phyloP scores from a whole-genome alignment of 2,329 filamentous ascomycete genomes.

The Tricladium varicosporioides region DNA sequence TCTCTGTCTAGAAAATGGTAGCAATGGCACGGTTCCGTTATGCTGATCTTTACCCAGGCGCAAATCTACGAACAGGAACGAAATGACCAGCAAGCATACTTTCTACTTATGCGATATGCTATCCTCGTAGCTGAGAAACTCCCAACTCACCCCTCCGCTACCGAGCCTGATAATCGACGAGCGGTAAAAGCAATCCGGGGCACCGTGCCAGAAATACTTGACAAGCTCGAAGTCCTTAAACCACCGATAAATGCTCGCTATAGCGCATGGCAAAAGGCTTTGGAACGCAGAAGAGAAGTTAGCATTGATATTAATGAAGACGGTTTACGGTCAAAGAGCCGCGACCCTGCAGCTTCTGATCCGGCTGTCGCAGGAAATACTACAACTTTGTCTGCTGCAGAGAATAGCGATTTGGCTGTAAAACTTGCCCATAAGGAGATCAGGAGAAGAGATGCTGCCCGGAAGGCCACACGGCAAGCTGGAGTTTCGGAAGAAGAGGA shows the following conservation, averaged over 20 bases:
- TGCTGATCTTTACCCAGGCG: conserved; percentile 52
- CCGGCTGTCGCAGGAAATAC: conserved; percentile 58
- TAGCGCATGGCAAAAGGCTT: conserved; percentile 60
- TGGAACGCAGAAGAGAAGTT: conserved; percentile 39
- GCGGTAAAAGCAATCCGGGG: conserved; percentile 56
- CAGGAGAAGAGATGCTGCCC: conserved; percentile 60
- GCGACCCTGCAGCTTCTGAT: conserved; percentile 49
- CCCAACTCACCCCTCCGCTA: conserved; percentile 72
- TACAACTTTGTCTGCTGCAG: conserved; percentile 64
- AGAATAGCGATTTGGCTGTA: conserved; percentile 74
- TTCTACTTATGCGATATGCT: conserved; percentile 87
- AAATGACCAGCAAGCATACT: conserved; percentile 84
- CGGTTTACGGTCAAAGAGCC: conserved; percentile 10
- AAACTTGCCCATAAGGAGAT: conserved; percentile 73
- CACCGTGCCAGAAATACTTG: conserved; percentile 53
- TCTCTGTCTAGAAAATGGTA: conserved; percentile 6
- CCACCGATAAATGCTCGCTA: conserved; percentile 72
- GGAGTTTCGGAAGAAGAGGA: conserved; percentile 58
- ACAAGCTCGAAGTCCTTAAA: conserved; percentile 71
- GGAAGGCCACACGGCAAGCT: conserved; percentile 55
- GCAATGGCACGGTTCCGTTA: not conserved
- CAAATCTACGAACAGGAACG: conserved; percentile 81
- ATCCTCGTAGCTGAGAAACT: conserved; percentile 78
- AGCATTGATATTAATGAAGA: conserved; percentile 5
- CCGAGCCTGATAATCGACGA: conserved; percentile 56